Conservation (phyloP, 192 early-diverging fungal species). For the Lunasporangiospora selenospora region DNA sequence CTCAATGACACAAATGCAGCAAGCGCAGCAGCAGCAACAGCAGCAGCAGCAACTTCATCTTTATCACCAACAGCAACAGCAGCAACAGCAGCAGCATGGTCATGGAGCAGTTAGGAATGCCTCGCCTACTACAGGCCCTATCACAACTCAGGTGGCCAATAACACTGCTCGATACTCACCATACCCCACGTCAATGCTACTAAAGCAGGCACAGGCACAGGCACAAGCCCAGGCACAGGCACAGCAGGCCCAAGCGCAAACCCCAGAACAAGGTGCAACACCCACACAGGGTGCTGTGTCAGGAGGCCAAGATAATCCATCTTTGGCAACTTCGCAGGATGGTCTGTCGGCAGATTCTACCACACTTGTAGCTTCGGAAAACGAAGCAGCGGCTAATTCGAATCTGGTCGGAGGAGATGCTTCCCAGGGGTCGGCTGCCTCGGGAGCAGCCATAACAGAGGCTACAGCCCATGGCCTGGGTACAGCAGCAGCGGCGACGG, state of each 20-base stretch:
- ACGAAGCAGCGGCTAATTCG: no score
- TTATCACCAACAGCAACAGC: constrained; percentile 30
- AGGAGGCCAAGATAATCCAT: no score
- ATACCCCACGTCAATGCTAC: constrained; percentile 35
- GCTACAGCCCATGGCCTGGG: no score
- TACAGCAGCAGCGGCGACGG: no score
- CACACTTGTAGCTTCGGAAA: no score
- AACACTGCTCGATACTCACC: constrained; percentile 24
- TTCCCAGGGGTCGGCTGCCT: no score
- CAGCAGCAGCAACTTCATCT: constrained; percentile 33
- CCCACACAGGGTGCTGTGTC: no score
- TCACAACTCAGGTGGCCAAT: constrained; percentile 13
- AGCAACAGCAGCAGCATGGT: constrained; percentile 17
- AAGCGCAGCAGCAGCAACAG: constrained; percentile 33
- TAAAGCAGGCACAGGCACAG: constrained; percentile 34
- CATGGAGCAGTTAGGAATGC: neutral
- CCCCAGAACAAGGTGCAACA: constrained; percentile 7
- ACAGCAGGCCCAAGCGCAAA: constrained; percentile 14
- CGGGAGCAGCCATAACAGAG: no score
- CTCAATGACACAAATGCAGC: constrained; percentile 26
- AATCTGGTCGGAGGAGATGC: no score
- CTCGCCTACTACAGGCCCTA: constrained; percentile 6
- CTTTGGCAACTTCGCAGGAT: no score
- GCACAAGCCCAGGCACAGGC: constrained; percentile 11
- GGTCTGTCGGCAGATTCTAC: no score